A percentile compares a stretch with the other conserved stretches of the same genome.
phyloP scores from a whole-genome alignment of 116 monocot species.

The Cymodocea nodosa region DNA sequence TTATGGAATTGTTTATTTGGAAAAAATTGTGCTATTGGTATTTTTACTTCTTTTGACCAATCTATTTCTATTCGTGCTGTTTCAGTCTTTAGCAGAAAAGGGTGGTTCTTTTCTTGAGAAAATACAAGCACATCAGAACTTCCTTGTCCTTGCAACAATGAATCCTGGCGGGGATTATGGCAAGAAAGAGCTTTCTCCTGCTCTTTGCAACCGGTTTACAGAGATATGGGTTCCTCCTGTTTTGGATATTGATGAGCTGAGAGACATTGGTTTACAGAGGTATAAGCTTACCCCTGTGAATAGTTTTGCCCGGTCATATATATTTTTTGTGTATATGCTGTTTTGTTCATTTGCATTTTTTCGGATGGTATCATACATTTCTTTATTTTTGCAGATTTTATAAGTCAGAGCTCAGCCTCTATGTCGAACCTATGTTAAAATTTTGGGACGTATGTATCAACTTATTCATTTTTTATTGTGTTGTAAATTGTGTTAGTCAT shows the following conservation, averaged over 20 bases:
- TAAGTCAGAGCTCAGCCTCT: slow-evolving; percentile 25
- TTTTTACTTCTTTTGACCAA: not conserved
- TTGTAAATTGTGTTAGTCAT: not conserved
- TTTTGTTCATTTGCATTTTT: not conserved
- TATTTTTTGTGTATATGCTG: not conserved
- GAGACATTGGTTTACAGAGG: slow-evolving; percentile 43
- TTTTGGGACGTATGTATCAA: slow-evolving; percentile 40
- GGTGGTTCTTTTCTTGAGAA: slow-evolving; percentile 71
- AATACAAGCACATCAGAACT: slow-evolving; percentile 61
- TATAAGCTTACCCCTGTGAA: not conserved
- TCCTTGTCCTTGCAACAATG: slow-evolving; percentile 94
- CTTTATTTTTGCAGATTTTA: slow-evolving; percentile 25
- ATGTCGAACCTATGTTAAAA: slow-evolving; percentile 47
- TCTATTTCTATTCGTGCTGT: not conserved
- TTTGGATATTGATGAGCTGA: slow-evolving; percentile 51
- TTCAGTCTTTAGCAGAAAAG: slow-evolving; percentile 84
- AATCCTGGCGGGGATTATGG: slow-evolving; percentile 99
- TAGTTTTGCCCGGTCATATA: not conserved
- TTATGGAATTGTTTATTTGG: not conserved
- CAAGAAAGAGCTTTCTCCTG: slow-evolving; percentile 94
- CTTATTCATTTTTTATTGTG: not conserved
- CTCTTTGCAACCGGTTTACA: slow-evolving; percentile 89
- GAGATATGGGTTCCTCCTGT: slow-evolving; percentile 97
- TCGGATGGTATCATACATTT: not conserved
- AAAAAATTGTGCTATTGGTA: not conserved